Conservation (phyloP, 805 yeast genomes). For the Barnettozyma salicaria region DNA sequence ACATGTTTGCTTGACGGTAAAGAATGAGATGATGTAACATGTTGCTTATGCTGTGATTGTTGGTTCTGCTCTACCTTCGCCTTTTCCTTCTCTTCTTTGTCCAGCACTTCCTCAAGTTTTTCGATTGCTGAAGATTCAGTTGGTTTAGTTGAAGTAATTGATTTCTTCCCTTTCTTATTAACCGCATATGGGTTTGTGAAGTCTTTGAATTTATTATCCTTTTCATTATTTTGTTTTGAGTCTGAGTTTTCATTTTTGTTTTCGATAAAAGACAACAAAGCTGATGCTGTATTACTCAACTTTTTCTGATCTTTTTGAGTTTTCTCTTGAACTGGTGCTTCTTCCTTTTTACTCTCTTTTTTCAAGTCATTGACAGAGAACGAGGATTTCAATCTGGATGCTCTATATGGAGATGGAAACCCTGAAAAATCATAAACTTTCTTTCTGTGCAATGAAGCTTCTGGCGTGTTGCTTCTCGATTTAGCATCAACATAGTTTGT, state of each 20-base stretch:
- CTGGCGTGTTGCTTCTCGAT: conserved; percentile 4
- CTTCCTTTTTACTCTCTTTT: conserved; percentile 1
- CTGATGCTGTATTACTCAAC: conserved; percentile 43
- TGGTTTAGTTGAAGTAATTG: conserved; percentile 2
- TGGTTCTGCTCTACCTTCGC: conserved; percentile 1
- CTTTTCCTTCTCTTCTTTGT: conserved; percentile 3
- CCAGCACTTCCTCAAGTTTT: conserved; percentile 20
- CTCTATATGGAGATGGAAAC: conserved; percentile 35
- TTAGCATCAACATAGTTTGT: conserved; percentile 3
- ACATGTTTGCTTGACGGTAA: conserved; percentile 1
- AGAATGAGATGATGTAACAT: neutral
- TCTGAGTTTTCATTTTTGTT: too few species aligned
- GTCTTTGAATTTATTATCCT: conserved; percentile 16
- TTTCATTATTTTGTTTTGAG: too few species aligned
- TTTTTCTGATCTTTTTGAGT: conserved; percentile 22
- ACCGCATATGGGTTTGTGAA: conserved; percentile 39
- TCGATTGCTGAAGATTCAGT: conserved; percentile 19
- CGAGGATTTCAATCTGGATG: conserved; percentile 26
- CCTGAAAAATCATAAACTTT: conserved; percentile 34
- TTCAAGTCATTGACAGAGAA: conserved; percentile 8
- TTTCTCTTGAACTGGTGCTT: conserved; percentile 1
- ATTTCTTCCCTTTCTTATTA: conserved; percentile 11
- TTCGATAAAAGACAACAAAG: conserved; percentile 41
- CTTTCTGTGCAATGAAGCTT: conserved; percentile 19
- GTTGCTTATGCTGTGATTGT: neutral